Evolutionary conservation across 139 green algal genomes (phyloP), one percentile per base, ranked within the genome.

Genomic region (Chlamydomonas sphaeroides): DNA sequence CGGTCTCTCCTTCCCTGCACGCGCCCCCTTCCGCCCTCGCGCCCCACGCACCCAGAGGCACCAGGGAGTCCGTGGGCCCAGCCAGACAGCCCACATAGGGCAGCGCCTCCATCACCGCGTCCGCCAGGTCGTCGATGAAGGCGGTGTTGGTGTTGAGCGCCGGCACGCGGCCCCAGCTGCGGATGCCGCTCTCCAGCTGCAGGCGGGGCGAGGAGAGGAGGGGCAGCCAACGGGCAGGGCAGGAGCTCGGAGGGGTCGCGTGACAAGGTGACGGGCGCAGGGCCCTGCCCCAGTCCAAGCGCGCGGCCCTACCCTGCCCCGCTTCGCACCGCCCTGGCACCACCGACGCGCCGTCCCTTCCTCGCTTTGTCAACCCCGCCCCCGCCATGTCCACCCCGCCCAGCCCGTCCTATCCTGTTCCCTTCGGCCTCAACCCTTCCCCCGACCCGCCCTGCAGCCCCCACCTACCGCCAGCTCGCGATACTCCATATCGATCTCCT

Each of bases 401-500:
- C n/a, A 62, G 21, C 69, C 25, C 28, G 11, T 48, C 26, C 8
- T 62, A 78, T 62, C 28, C 18, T 6, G 11, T 41, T 35, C 69
- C 45, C 32, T 53, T 53, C 45, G 45, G 14, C 45, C 14, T 14
- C 14, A 53, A 53, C 45, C 11, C 45, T 53, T 21, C 45, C 45
- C 11, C 45, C n/a, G 11, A 53, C 45, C 45, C 45, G 10, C 45
- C 45, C 10, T 21, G 45, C 11, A 14, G 11, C 45, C 45, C n/a
- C 78, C 90, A 56, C 28, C 98, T 93, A 59, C 95, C 95, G 95
- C 95, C 49, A 98, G 88, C 88, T 98, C 94, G 39, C 93, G 67
- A 84, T 98, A 98, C 92, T 99, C 97, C 90, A 98, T 94, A 93
- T 99, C 97, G 70, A 99, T 99, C 91, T 99, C 97, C 86, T 99